Evolutionary conservation across 2,329 filamentous ascomycete species (phyloP), one percentile per base, ranked within the genome.

Genomic region (Colletotrichum filicis): DNA sequence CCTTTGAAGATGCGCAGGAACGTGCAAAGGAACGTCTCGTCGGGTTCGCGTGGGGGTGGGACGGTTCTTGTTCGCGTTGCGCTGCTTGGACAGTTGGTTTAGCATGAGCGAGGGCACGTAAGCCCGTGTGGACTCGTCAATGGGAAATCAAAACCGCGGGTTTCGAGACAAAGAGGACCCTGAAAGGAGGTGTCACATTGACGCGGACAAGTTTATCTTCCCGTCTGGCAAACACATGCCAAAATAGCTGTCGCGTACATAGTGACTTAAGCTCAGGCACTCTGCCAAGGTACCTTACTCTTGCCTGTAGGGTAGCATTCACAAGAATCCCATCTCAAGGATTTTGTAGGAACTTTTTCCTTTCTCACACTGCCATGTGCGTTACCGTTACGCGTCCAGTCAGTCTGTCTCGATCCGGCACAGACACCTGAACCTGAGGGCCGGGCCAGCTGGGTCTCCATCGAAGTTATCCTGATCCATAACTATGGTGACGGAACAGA

Each of bases 51-150:
- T 77, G 87, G 49, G 83, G 84, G 5, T 77, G 83, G 49, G 80
- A 82, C 55, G 86, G 81, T 68, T 49, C 42, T 49, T 49, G 42
- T 49, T 49, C 80, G 83, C 75, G 59, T 83, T 6, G 81, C 19
- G 26, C 26, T n/a, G 37, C 7, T n/a, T 16, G 59, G 42, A 49
- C 42, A 42, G 37, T 52, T 52, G 85, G 1, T 76, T 82, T 55
- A 83, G 79, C 64, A 84, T 85, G 80, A 83, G 80, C 67, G 37
- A 87, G 86, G 77, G 84, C 84, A n/a, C 80, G 85, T 62, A 81
- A 82, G 74, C 76, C 78, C 61, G 84, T 83, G 75, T 75, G 19
- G n/a, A 42, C 62, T 68, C 61, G 30, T n/a, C 32, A 49, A 49
- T 49, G 42, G 42, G 42, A 49, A 49, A 49, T 49, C 42, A 49